Base-by-base conservation (phyloP, 2,329 filamentous ascomycete species). In the Chaetomiaceae sp. region DNA sequence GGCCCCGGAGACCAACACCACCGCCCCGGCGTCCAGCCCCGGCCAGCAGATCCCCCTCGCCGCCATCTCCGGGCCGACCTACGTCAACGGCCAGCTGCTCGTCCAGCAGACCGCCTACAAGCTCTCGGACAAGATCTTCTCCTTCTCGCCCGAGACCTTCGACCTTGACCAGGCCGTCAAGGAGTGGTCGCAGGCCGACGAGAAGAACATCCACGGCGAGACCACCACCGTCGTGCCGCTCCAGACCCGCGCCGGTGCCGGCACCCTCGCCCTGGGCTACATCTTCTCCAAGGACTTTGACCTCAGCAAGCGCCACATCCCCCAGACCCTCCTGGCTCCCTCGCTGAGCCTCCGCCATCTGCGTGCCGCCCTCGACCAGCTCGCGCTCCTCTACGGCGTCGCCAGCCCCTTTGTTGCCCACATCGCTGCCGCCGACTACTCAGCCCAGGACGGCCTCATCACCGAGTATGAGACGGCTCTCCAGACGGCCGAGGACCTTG, bases 261-360 rank as follows among this genome's bases (percentile, higher is more conserved):
- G 92, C 50, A 84, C 87, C 58, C 87, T 97, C 65, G 90, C 93
- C 19, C 79, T 99, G 43, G 93, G 93, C 51, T 99, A 99, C 73
- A 88, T 97, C 68, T 99, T 97, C 77, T 96, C 91, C 55, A 89
- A 89, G 64, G 93, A 99, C 71, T 96, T 96, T 64, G 91, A 97
- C 68, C 71, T 96, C 63, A 83, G 81, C 74, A 96, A 93, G 78
- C 84, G 91, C 60, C 84, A 93, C 66, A 84, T 96, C 52, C 92
- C 93, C 3, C 93, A 99, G 77, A 85, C 89, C 14, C 83, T 99
- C 57, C 73, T 99, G 57, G 92, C 90, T 9, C 89, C 90, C 3
- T 91, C 90, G 0, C 83, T 88, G 40, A 92, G 85, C 58, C 75
- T 99, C 58, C 81, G 83, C 54, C 85, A 87, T 65, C 78, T 99